Evolutionary conservation across 2,329 filamentous ascomycete genomes (phyloP), one percentile per base, ranked within the genome.

Genomic region (Talaromyces sp.): DNA sequence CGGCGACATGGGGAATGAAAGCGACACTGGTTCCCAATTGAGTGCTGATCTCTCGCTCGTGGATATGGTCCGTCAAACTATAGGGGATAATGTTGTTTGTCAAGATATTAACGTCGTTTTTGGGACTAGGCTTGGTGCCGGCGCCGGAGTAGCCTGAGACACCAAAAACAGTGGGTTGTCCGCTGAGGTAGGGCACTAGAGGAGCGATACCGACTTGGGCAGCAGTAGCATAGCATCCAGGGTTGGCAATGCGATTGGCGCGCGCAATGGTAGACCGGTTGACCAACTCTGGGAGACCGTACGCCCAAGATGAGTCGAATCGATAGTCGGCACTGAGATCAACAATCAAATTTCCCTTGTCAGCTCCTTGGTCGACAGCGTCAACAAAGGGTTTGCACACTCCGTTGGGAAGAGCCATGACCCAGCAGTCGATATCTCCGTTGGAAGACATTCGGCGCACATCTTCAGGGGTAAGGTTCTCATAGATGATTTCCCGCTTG

Each of bases 291-390:
- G 92, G 92, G 4, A 97, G 87, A 68, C 91, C 92, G 72, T 97
- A 98, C 0, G 90, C 91, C 93, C 92, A 96, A 28, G 83, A 82
- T 61, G 83, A 79, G 72, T 96, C 89, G 75, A 97, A 98, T 57
- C 94, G 88, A 78, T 96, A 96, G 79, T 99, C 95, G 63, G 95
- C 95, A n/a, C 92, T 96, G 40, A 99, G 85, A 75, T 99, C 95
- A 53, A 99, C 84, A 67, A 98, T 90, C 47, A 98, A 81, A 68
- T 90, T 92, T 65, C 85, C 84, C 70, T 82, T 80, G 58, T 86
- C 84, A 62, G 86, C 86, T 34, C 84, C 86, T 70, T 89, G 84
- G 68, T 93, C 86, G 59, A 98, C 86, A 7, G 94, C 94, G 66
- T 98, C 91, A 9, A 98, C 89, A 68, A 89, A 99, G 0, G 95